A percentile compares a stretch with the other conserved stretches of the same genome.
Conservation (phyloP, 768 basidiomycete species). For the Rossbeevera mucosa region DNA sequence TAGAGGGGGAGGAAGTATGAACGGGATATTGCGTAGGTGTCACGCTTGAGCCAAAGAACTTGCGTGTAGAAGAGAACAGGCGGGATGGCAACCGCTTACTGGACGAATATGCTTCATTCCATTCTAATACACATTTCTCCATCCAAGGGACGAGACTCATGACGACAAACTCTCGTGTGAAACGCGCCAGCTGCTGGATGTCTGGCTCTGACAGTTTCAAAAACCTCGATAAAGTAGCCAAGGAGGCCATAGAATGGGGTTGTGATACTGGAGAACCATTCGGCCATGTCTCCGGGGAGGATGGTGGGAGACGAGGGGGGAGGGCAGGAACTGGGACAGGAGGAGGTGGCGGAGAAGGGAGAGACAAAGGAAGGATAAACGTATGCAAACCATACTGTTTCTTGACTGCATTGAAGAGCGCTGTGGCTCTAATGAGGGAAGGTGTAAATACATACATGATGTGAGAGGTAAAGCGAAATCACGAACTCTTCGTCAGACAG, state of each 20-base stretch:
- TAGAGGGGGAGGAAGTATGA: slow-evolving; percentile 36
- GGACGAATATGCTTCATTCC: slow-evolving; percentile 87
- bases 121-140: slow-evolving; percentile 89
- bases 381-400: slow-evolving; percentile 80
- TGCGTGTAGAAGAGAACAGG: slow-evolving; percentile 81
- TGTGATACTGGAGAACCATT: slow-evolving; percentile 10
- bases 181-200: slow-evolving; percentile 67
- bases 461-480: slow-evolving; percentile 3
- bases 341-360: slow-evolving; percentile 60
- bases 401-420: slow-evolving; percentile 82
- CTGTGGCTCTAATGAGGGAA: slow-evolving; percentile 50
- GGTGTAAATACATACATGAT: slow-evolving; percentile 6
- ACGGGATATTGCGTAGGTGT: slow-evolving; percentile 43
- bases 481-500: slow-evolving; percentile 79
- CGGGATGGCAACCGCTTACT: slow-evolving; percentile 77
- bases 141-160: slow-evolving; percentile 95
- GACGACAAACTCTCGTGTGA: slow-evolving; percentile 82
- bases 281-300: slow-evolving; percentile 24
- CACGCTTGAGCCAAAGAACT: slow-evolving; percentile 67
- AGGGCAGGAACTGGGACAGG: slow-evolving; percentile 64
- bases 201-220: slow-evolving; percentile 64
- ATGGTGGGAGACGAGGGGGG: slow-evolving; percentile 63
- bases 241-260: not conserved
- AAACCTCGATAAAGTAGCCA: slow-evolving; percentile 20
- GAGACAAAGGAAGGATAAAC: slow-evolving; percentile 59